phyloP scores from a whole-genome alignment of 2,329 filamentous ascomycete genomes.

The Alternaria consortialis region DNA sequence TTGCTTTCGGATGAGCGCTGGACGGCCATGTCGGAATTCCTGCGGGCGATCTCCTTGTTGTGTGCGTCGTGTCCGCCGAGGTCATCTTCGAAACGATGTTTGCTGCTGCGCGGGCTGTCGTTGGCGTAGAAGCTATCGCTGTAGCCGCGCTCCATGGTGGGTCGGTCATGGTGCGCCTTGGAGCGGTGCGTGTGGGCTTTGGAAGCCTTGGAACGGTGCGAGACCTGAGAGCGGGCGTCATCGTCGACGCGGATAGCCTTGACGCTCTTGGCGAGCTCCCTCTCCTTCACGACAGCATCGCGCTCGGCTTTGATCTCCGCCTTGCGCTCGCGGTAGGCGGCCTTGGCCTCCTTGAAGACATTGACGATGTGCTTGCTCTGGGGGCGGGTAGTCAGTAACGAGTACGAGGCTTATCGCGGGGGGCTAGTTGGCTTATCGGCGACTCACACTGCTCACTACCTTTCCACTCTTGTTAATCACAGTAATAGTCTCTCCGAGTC shows the following conservation, averaged over 20 bases:
- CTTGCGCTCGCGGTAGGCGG: slow-evolving; percentile 87
- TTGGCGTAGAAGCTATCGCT: slow-evolving; percentile 58
- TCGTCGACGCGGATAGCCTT: slow-evolving; percentile 58
- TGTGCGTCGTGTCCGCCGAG: slow-evolving; percentile 43
- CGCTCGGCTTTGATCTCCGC: slow-evolving; percentile 78
- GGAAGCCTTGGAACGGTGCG: slow-evolving; percentile 39
- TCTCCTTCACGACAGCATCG: slow-evolving; percentile 66
- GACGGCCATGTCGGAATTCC: slow-evolving; percentile 54
- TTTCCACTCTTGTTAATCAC: slow-evolving; percentile 93
- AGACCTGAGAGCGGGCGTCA: slow-evolving; percentile 44
- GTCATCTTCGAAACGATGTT: slow-evolving; percentile 44
- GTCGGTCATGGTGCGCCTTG: slow-evolving; percentile 39
- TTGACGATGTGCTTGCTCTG: slow-evolving; percentile 89
- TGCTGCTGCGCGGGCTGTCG: slow-evolving; percentile 37
- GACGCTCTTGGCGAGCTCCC: slow-evolving; percentile 66
- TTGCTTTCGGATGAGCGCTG: slow-evolving; percentile 23
- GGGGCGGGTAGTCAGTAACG: slow-evolving; percentile 28
- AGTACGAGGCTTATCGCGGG: slow-evolving; percentile 17
- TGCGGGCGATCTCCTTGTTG: slow-evolving; percentile 52
- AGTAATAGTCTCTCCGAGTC: slow-evolving; percentile 78
- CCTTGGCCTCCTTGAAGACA: slow-evolving; percentile 91
- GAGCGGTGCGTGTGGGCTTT: slow-evolving; percentile 34
- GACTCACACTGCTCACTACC: slow-evolving; percentile 83
- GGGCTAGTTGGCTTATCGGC: slow-evolving; percentile 9
- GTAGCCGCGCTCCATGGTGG: slow-evolving; percentile 55